These are phyloP conservation scores for Solanum medicagineum DNA, from an alignment of 257 asterid genomes.

Conservation along the genomic window DNA sequence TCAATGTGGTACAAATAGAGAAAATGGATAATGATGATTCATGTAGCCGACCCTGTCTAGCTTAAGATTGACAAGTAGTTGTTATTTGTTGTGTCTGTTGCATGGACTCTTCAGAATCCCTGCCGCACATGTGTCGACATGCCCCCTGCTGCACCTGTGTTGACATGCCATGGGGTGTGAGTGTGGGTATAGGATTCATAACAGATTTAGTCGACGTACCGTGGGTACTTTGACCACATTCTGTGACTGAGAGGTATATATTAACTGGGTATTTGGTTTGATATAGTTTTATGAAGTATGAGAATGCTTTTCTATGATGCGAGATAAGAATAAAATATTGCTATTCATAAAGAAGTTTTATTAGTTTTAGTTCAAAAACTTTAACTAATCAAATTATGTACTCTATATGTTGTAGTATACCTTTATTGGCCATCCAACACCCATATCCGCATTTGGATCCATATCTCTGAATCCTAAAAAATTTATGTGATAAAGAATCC, in stretches of 20 bases:
- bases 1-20: neutral
- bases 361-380: neutral
- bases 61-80: neutral
- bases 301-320: neutral
- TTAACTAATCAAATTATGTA: neutral
- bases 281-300: neutral
- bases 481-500: neutral
- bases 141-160: neutral
- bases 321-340: neutral
- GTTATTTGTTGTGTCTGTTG: neutral
- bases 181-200: neutral
- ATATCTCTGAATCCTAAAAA: neutral
- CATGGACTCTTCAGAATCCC: neutral
- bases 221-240: neutral
- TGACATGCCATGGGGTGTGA: neutral
- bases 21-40: neutral
- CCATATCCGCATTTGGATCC: neutral
- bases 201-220: neutral
- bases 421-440: neutral
- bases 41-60: neutral
- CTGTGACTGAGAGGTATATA: neutral
- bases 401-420: neutral
- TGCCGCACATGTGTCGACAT: neutral
- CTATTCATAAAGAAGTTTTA: neutral
- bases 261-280: neutral